phyloP scores from a whole-genome alignment of 2,329 filamentous ascomycete species.

The Cryphonectria nitschkei region DNA sequence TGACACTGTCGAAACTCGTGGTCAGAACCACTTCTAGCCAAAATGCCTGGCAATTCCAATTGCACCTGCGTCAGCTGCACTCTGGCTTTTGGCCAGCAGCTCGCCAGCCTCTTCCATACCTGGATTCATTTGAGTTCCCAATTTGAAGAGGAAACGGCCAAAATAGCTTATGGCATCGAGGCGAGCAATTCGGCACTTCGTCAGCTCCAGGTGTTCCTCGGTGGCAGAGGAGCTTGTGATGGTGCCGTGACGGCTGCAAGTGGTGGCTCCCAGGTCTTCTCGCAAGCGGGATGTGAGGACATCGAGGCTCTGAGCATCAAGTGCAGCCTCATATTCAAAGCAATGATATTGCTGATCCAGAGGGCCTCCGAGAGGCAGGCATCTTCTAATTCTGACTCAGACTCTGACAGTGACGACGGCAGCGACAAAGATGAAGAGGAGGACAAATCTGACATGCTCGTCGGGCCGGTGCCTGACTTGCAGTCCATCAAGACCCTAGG shows the following conservation, averaged over 20 bases:
- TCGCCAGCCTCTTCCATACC: constrained; percentile 14
- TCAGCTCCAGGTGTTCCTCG: constrained; percentile 13
- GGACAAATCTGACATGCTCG: constrained; percentile 13
- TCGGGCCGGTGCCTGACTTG: constrained; percentile 16
- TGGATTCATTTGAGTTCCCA: background rate
- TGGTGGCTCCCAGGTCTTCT: background rate
- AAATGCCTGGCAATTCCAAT: background rate
- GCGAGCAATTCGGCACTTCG: constrained; percentile 6
- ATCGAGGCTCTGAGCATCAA: constrained; percentile 16
- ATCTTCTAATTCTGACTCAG: background rate
- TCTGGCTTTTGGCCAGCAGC: constrained; percentile 21
- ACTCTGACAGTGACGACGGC: background rate
- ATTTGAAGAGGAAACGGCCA: background rate
- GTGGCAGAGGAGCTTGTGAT: too few species aligned
- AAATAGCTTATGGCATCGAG: background rate
- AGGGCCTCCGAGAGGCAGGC: background rate
- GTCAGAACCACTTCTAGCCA: background rate
- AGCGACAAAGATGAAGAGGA: constrained; percentile 4
- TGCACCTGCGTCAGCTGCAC: constrained; percentile 15
- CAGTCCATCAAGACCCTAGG: constrained; percentile 12
- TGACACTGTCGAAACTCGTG: background rate
- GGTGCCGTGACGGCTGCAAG: background rate
- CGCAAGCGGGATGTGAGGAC: constrained; percentile 1
- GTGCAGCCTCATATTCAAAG: constrained; percentile 21
- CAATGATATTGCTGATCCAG: constrained; percentile 16